These are phyloP conservation scores for Wickerhamiella australiensis DNA, from an alignment of 805 yeast species.

Conservation along the genomic window DNA sequence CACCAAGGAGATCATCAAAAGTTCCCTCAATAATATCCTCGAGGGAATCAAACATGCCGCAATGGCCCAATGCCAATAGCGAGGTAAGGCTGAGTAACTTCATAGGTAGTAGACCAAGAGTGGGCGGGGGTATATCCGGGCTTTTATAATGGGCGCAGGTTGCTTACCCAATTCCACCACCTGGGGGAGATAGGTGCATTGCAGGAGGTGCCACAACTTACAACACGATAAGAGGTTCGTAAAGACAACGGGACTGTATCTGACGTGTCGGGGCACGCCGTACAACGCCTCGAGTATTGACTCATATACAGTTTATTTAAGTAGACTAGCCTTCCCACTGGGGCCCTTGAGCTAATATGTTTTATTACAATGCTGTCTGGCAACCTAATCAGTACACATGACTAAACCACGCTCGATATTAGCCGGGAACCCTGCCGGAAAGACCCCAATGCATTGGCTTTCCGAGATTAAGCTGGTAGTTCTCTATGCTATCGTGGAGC, in stretches of 20 bases:
- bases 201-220: constrained; percentile 9
- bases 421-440: background rate
- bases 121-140: background rate
- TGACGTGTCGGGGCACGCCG: too few species aligned
- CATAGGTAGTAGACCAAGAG: background rate
- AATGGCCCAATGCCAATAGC: constrained; percentile 11
- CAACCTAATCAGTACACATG: background rate
- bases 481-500: too few species aligned
- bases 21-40: constrained; percentile 10
- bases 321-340: too few species aligned
- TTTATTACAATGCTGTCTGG: background rate
- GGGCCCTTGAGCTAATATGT: background rate
- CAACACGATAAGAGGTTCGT: background rate
- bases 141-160: background rate
- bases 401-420: background rate
- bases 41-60: constrained; percentile 8
- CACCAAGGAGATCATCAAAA: constrained; percentile 3
- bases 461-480: too few species aligned
- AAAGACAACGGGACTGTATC: too few species aligned
- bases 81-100: constrained; percentile 9
- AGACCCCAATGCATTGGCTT: too few species aligned
- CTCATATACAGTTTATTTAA: too few species aligned
- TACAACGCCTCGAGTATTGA: too few species aligned
- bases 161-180: constrained; percentile 1
- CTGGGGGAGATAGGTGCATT: background rate